phyloP scores from a whole-genome alignment of 2,329 filamentous ascomycete genomes.

The Apiospora aurea region DNA sequence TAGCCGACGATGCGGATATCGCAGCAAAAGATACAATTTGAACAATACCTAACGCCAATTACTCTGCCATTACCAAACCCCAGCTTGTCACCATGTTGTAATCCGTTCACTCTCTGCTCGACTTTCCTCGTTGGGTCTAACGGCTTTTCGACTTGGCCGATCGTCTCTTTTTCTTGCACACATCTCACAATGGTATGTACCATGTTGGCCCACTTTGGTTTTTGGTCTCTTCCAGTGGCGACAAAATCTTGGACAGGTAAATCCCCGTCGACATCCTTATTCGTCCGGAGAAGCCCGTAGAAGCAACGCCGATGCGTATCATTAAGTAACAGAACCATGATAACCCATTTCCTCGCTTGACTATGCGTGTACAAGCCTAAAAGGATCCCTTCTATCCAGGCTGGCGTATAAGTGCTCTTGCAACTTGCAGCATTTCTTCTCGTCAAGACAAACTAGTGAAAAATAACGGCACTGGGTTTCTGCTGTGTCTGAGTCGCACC shows the following conservation, averaged over 20 bases:
- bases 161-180: not conserved
- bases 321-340: conserved; percentile 7
- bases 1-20: conserved; percentile 25
- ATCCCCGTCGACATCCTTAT: not conserved
- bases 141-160: not conserved
- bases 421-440: not conserved
- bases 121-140: not conserved
- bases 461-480: conserved; percentile 12
- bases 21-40: not conserved
- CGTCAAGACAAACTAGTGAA: not conserved
- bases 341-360: conserved; percentile 12
- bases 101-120: conserved; percentile 1
- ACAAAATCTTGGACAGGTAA: not conserved
- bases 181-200: not conserved
- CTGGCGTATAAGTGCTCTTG: not conserved
- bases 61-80: conserved; percentile 1
- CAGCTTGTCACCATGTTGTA: conserved; percentile 16
- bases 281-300: conserved; percentile 15
- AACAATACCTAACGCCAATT: not conserved
- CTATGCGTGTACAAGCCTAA: conserved; percentile 5
- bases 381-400: not conserved
- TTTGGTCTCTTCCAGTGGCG: not conserved
- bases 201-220: not conserved
- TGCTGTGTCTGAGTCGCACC: conserved; percentile 10
- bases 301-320: not conserved